A percentile compares a stretch with the other conserved stretches of the same genome.
phyloP scores from a whole-genome alignment of 2,329 filamentous ascomycete genomes.

The Monilinia polystroma region DNA sequence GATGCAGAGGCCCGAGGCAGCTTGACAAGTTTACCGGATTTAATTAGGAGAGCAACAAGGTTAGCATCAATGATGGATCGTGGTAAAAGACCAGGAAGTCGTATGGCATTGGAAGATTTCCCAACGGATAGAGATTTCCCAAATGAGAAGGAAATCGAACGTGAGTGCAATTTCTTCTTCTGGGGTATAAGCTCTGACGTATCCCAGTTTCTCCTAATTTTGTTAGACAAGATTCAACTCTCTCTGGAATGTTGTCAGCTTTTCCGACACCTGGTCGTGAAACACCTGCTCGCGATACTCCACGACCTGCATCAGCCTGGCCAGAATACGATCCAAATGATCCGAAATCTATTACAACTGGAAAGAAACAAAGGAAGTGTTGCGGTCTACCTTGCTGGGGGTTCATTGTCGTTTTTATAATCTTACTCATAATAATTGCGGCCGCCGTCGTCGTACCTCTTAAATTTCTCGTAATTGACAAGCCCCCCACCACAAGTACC shows the following conservation, averaged over 20 bases:
- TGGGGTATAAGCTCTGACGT: conserved; percentile 1
- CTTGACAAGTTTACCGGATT: conserved; percentile 84
- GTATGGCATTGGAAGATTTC: conserved; percentile 54
- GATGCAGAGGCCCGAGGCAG: conserved; percentile 83
- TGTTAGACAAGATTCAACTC: conserved; percentile 37
- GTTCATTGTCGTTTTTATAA: conserved; percentile 64
- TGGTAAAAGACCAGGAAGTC: conserved; percentile 64
- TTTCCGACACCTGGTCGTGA: conserved; percentile 62
- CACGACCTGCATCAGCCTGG: conserved; percentile 42
- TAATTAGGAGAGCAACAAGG: conserved; percentile 84
- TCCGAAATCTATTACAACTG: conserved; percentile 17
- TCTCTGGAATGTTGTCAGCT: conserved; percentile 63
- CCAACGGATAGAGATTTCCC: conserved; percentile 42
- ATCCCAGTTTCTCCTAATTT: conserved; percentile 8
- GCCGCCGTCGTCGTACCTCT: conserved; percentile 80
- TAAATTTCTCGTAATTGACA: conserved; percentile 61
- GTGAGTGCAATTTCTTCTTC: conserved; percentile 25
- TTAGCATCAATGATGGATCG: conserved; percentile 85
- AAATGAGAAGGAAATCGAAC: conserved; percentile 32
- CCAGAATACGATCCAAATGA: conserved; percentile 37
- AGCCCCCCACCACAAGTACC: conserved; percentile 40
- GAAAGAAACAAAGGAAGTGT: conserved; percentile 55
- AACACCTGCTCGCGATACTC: conserved; percentile 43
- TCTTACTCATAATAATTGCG: conserved; percentile 70
- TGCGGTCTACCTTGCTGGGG: conserved; percentile 83